phyloP scores from a whole-genome alignment of 768 basidiomycete species.

The Mrakia frigida region DNA sequence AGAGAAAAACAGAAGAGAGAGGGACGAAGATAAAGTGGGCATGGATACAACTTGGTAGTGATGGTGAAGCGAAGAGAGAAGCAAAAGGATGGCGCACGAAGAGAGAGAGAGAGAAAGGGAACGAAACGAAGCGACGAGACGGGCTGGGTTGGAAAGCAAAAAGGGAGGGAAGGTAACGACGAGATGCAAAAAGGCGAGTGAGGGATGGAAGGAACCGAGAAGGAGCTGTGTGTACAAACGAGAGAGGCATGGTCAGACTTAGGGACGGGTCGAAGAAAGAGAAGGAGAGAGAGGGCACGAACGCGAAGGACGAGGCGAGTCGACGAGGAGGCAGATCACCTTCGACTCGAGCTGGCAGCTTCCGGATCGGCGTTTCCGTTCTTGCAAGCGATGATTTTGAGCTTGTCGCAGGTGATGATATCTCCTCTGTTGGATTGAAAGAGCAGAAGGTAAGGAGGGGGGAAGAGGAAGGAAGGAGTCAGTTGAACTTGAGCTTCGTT shows the following conservation, averaged over 20 bases:
- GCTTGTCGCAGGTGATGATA: constrained; percentile 54
- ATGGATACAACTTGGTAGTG: background rate
- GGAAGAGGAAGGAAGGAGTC: constrained; percentile 4
- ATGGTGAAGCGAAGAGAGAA: background rate
- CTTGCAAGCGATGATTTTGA: constrained; percentile 99
- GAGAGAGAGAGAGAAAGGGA: background rate
- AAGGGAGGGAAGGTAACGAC: no score
- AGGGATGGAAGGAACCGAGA: background rate
- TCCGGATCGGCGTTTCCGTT: constrained; percentile 81
- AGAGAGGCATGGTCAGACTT: background rate
- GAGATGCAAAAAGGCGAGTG: background rate
- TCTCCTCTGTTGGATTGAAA: constrained; percentile 41
- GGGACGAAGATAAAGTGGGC: background rate
- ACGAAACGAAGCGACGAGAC: background rate
- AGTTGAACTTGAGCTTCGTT: background rate
- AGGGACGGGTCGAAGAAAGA: background rate
- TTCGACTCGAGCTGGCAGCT: constrained; percentile 36
- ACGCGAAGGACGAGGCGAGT: background rate
- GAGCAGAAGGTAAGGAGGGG: constrained; percentile 50
- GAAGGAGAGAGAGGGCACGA: background rate
- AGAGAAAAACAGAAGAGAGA: background rate
- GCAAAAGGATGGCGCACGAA: background rate
- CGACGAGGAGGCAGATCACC: no score
- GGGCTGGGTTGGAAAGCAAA: background rate
- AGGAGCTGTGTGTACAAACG: background rate